Percentiles rank a stretch among this genome's conserved stretches.
These are phyloP conservation scores for Trichoderma asperellum DNA, from an alignment of 2,329 filamentous ascomycete species.

Conservation along the genomic window DNA sequence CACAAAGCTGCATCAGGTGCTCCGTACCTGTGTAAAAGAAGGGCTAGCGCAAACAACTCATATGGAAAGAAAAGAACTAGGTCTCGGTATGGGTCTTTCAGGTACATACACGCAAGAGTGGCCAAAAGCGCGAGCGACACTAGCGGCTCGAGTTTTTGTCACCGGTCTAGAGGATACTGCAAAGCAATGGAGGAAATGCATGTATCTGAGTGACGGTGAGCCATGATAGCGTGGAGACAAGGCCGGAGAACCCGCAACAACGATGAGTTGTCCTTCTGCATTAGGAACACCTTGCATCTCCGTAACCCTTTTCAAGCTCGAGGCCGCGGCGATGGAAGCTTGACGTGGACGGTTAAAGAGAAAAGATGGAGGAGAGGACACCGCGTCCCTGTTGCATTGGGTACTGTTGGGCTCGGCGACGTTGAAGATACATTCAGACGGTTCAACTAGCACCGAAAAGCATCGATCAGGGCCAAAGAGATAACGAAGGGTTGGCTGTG, in stretches of 20 bases:
- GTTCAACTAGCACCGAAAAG: slow-evolving; percentile 13
- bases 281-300: slow-evolving; percentile 40
- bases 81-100: slow-evolving; percentile 8
- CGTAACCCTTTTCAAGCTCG: slow-evolving; percentile 14
- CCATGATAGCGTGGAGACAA: slow-evolving; percentile 19
- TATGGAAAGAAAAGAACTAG: slow-evolving; percentile 8
- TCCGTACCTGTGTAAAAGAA: slow-evolving; percentile 8
- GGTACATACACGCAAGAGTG: slow-evolving; percentile 5
- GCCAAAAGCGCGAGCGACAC: slow-evolving; percentile 13
- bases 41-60: slow-evolving; percentile 22
- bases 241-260: slow-evolving; percentile 25
- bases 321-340: slow-evolving; percentile 1
- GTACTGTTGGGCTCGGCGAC: slow-evolving; percentile 29
- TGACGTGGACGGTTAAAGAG: slow-evolving; percentile 20
- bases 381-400: slow-evolving; percentile 28
- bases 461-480: not conserved
- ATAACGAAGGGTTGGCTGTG: not conserved
- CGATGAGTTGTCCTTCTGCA: slow-evolving; percentile 41
- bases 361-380: slow-evolving; percentile 4
- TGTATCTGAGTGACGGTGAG: slow-evolving; percentile 25
- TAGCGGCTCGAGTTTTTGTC: slow-evolving; percentile 19
- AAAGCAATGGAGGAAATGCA: slow-evolving; percentile 9
- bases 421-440: slow-evolving; percentile 3
- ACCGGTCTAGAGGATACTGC: slow-evolving; percentile 9
- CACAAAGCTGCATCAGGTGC: slow-evolving; percentile 16